Evolutionary conservation across 352 stramenopile species (phyloP).

Genomic region (Pseudoperonospora humuli): DNA sequence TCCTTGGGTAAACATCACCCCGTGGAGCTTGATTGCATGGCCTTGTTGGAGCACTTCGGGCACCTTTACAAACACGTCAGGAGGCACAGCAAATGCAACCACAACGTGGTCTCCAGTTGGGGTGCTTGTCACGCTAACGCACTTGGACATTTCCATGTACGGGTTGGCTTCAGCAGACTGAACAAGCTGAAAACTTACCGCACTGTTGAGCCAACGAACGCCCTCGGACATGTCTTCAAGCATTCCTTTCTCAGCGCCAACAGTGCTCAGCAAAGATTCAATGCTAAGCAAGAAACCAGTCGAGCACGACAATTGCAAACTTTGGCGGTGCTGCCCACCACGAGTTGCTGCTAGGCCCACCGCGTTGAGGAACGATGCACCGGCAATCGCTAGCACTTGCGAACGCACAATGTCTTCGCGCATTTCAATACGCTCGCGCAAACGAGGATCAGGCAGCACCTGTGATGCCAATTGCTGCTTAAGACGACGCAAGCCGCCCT

Average conservation of each 20-base stretch:
- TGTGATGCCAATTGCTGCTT: conserved; percentile 37
- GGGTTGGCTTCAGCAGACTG: conserved; percentile 43
- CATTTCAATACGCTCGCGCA: conserved; percentile 65
- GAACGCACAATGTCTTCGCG: conserved; percentile 74
- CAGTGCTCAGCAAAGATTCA: conserved; percentile 90
- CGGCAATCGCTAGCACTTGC: conserved; percentile 63
- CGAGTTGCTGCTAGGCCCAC: conserved; percentile 56
- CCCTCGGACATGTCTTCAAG: conserved; percentile 89
- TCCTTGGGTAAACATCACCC: conserved; percentile 84
- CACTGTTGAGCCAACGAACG: conserved; percentile 71
- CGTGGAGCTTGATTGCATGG: conserved; percentile 65
- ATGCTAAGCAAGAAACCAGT: conserved; percentile 88
- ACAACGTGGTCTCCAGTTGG: conserved; percentile 51
- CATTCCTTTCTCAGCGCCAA: conserved; percentile 94
- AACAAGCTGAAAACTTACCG: conserved; percentile 74
- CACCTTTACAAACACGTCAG: conserved; percentile 43
- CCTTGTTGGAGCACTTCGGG: conserved; percentile 56
- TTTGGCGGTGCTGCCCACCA: conserved; percentile 46
- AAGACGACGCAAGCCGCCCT: conserved; percentile 64
- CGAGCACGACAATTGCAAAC: conserved; percentile 52
- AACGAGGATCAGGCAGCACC: conserved; percentile 33
- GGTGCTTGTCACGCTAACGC: conserved; percentile 49
- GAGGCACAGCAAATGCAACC: conserved; percentile 59
- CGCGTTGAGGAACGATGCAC: conserved; percentile 64
- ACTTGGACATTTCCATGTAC: conserved; percentile 66